Percentiles rank a stretch among this genome's conserved stretches.
phyloP scores from a whole-genome alignment of 306 rosid genomes.

The Quercus ilex region DNA sequence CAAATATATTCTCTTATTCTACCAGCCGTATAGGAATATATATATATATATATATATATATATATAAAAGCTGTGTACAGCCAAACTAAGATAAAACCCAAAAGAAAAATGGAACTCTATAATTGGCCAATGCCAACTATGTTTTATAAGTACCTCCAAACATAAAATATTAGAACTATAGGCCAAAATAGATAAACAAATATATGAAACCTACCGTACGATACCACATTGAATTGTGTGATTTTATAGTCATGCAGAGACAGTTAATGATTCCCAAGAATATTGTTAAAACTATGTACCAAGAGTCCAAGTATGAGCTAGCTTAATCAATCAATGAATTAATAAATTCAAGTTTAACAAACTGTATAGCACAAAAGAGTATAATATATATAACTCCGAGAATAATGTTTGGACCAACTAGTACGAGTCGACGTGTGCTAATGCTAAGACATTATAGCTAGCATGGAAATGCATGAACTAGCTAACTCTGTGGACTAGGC shows the following conservation, averaged over 20 bases:
- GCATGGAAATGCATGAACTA: slow-evolving; percentile 22
- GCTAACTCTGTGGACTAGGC: slow-evolving; percentile 7
- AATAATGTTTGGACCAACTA: too few relatives aligned
- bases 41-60: too few relatives aligned
- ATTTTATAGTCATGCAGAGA: background rate
- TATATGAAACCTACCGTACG: background rate
- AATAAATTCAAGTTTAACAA: background rate
- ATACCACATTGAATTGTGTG: background rate
- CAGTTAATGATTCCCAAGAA: background rate
- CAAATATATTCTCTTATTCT: background rate
- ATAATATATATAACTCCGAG: background rate
- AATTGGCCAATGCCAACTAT: background rate
- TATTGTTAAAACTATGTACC: background rate
- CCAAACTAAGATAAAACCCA: background rate
- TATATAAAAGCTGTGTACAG: background rate
- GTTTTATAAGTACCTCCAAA: background rate
- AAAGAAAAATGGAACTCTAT: background rate
- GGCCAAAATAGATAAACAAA: background rate
- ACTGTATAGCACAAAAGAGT: background rate
- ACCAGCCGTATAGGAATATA: background rate
- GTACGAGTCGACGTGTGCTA: background rate
- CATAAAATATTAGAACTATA: background rate
- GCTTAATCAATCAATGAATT: background rate
- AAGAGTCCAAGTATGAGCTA: background rate
- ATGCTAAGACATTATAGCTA: background rate